phyloP scores from a whole-genome alignment of 306 rosid species.

The Ceratonia siliqua region DNA sequence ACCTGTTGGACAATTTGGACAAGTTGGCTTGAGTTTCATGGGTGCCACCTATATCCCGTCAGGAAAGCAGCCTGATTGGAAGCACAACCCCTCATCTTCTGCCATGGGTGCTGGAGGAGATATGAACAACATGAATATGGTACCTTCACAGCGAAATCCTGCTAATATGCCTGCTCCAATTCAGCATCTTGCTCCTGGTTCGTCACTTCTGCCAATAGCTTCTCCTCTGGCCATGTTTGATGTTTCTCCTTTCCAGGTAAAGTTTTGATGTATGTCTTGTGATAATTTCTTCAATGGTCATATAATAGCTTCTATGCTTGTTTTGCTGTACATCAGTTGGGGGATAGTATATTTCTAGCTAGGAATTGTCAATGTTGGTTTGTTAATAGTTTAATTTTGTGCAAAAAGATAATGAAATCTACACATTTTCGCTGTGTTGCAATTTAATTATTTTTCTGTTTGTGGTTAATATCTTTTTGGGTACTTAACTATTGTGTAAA shows the following conservation, averaged over 20 bases:
- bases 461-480: neutral
- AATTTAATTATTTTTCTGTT: neutral
- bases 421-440: neutral
- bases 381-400: neutral
- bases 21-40: slow-evolving; percentile 98
- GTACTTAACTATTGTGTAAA: slow-evolving; percentile 26
- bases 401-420: neutral
- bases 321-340: neutral
- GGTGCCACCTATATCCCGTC: slow-evolving; percentile 92
- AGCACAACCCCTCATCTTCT: slow-evolving; percentile 76
- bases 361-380: slow-evolving; percentile 8
- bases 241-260: slow-evolving; percentile 90
- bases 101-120: slow-evolving; percentile 63
- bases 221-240: slow-evolving; percentile 87
- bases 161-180: slow-evolving; percentile 67
- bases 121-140: slow-evolving; percentile 67
- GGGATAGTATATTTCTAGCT: neutral
- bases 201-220: slow-evolving; percentile 88
- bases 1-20: slow-evolving; percentile 96
- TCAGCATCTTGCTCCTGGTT: slow-evolving; percentile 96
- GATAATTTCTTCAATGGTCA: slow-evolving; percentile 1
- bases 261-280: neutral
- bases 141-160: slow-evolving; percentile 69
- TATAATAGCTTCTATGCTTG: neutral
- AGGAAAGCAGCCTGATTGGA: slow-evolving; percentile 98